Evolutionary conservation across 2,329 filamentous ascomycete genomes (phyloP).

Genomic region (Metarhizium robertsii): DNA sequence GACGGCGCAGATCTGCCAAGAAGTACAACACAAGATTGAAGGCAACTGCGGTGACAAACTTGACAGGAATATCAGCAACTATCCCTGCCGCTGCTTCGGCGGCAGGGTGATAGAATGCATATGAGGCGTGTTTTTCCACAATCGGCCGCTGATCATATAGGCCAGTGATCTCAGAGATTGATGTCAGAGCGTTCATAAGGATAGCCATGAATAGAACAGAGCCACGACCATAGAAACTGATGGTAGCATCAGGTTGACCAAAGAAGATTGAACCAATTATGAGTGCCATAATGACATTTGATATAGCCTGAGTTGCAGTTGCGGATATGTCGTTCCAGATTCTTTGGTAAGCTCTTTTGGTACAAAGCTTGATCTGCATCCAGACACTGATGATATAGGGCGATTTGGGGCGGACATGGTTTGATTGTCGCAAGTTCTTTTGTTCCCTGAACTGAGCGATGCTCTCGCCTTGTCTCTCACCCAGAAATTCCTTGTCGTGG

Average conservation of each 20-base stretch:
- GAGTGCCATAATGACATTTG: constrained; percentile 46
- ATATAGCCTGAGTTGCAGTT: constrained; percentile 33
- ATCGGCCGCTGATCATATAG: constrained; percentile 36
- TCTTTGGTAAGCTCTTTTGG: constrained; percentile 39
- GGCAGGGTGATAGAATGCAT: constrained; percentile 41
- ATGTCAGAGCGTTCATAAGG: constrained; percentile 47
- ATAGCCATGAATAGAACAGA: constrained; percentile 52
- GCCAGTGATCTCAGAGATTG: constrained; percentile 44
- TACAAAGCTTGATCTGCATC: constrained; percentile 44
- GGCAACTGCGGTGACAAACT: constrained; percentile 36
- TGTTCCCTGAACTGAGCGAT: constrained; percentile 33
- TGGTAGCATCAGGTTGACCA: constrained; percentile 37
- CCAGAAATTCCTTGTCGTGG: constrained; percentile 36
- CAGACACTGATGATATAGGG: constrained; percentile 47
- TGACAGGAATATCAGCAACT: constrained; percentile 47
- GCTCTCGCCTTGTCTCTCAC: constrained; percentile 27
- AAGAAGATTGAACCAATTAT: constrained; percentile 55
- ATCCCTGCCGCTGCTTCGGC: constrained; percentile 46
- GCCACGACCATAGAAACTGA: constrained; percentile 43
- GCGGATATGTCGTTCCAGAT: constrained; percentile 42
- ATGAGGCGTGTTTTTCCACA: constrained; percentile 38
- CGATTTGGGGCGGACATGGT: constrained; percentile 43
- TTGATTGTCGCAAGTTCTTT: constrained; percentile 42
- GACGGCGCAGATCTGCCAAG: constrained; percentile 41
- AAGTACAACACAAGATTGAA: constrained; percentile 54